These are phyloP conservation scores for Flaveria brownii DNA, from an alignment of 129 eudicot genomes.

Conservation along the genomic window DNA sequence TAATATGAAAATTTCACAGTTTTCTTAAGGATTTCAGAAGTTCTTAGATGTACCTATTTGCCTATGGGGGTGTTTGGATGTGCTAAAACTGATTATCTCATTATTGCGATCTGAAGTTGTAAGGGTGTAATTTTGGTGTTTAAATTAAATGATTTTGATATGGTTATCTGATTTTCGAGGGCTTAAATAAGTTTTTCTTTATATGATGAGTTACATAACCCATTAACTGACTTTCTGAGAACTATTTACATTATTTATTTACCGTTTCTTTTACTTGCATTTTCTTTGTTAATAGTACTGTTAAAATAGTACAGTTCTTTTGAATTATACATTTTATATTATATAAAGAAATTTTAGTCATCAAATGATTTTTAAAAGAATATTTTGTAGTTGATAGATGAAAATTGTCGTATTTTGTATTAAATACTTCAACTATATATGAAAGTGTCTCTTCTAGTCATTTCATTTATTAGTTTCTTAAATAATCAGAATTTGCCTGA, in stretches of 20 bases:
- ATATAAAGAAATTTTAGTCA: background rate
- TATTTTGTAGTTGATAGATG: background rate
- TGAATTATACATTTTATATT: background rate
- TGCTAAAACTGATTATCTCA: background rate
- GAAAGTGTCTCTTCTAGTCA: no score
- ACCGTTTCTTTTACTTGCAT: background rate
- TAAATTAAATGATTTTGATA: background rate
- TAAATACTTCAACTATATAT: no score
- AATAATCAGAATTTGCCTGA: no score
- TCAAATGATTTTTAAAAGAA: background rate
- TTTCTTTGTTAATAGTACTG: background rate
- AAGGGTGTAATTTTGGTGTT: background rate
- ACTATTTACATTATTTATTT: background rate
- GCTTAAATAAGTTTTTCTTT: background rate
- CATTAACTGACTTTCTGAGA: background rate
- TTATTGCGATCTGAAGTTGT: background rate
- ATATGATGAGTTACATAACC: background rate
- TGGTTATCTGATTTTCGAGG: background rate
- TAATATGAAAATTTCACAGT: conserved; percentile 14
- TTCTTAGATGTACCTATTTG: background rate
- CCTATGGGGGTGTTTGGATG: background rate
- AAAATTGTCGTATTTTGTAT: background rate
- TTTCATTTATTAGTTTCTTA: no score
- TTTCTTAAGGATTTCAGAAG: background rate
- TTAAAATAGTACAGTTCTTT: background rate